Base-by-base conservation (phyloP, 2,329 filamentous ascomycete genomes). In the Ophiostoma angusticollis region DNA sequence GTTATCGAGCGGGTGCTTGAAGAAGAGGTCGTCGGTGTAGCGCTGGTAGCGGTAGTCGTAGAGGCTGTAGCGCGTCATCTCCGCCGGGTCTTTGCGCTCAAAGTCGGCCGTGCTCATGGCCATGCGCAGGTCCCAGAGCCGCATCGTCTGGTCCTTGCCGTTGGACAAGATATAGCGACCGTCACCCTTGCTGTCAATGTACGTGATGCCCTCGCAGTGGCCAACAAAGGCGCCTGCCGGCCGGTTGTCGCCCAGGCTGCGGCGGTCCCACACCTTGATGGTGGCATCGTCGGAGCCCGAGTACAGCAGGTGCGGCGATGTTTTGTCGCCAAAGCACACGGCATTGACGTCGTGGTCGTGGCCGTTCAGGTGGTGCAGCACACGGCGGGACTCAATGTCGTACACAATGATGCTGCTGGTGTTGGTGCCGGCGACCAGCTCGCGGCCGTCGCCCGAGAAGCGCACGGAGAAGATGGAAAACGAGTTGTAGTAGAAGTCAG, bases 91-190 rank as follows among this genome's bases (percentile, higher is more conserved):
- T 38, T 77, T 61, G 23, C 65, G 59, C 32, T 68, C 64, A 43
- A 75, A 82, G 37, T 68, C 64, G 24, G 78, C 70, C 1, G 80
- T 80, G 5, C 77, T 77, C 67, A 91, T 83, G 70, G 86, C 89
- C 68, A 84, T 93, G 37, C 89, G 72, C 40, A 95, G 57, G 57
- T 98, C 91, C 91, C 91, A 98, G 0, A 98, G 70, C 60, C 96
- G 96, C 75, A 93, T 93, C 30, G 80, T 89, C 58, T 96, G 91
- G 54, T 98, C 91, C 55, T 96, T 98, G 45, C 78, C 84, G 52
- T 98, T 98, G 48, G 80, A 87, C 19, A 98, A 72, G 8, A 96
- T 81, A 56, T 96, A 96, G 41, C 77, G 66, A 4, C 77, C 77
- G 52, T 81, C 77, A 37, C 74, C 74, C 52, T 81, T 81, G 57